Percentiles rank a stretch among this genome's conserved stretches.
These are phyloP conservation scores for Naganishia kalamii DNA, from an alignment of 768 basidiomycete species.

Conservation along the genomic window DNA sequence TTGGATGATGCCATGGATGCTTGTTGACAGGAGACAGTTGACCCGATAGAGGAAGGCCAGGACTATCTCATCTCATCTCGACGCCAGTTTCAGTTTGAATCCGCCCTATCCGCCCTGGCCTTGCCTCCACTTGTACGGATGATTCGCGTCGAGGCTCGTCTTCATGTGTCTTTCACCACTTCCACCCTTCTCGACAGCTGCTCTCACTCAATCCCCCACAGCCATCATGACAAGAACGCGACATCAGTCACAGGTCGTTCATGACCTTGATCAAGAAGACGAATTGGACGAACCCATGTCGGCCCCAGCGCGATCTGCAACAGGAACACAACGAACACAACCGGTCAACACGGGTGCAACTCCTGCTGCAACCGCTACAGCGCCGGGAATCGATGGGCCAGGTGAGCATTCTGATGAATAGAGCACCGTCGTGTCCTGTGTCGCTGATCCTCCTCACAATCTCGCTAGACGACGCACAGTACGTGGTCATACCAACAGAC, in stretches of 20 bases:
- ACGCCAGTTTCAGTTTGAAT: background rate
- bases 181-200: background rate
- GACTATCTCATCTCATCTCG: too few relatives aligned
- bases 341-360: background rate
- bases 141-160: background rate
- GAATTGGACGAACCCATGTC: background rate
- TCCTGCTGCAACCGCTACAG: background rate
- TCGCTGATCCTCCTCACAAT: background rate
- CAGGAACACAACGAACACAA: background rate
- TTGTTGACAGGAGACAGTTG: background rate
- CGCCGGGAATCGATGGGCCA: slow-evolving; percentile 4
- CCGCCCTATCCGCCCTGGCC: background rate
- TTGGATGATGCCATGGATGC: background rate
- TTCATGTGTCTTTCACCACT: background rate
- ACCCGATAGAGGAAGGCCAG: too few relatives aligned
- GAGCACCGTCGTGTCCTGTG: background rate
- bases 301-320: background rate
- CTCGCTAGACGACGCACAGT: slow-evolving; percentile 12
- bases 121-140: too few relatives aligned
- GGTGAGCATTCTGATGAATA: background rate
- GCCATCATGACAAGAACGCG: background rate
- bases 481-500: background rate
- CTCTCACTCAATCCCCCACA: background rate
- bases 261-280: slow-evolving; percentile 1
- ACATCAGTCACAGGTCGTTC: background rate